phyloP scores from a whole-genome alignment of 2,329 filamentous ascomycete species.

The Pseudogymnoascus sp. region DNA sequence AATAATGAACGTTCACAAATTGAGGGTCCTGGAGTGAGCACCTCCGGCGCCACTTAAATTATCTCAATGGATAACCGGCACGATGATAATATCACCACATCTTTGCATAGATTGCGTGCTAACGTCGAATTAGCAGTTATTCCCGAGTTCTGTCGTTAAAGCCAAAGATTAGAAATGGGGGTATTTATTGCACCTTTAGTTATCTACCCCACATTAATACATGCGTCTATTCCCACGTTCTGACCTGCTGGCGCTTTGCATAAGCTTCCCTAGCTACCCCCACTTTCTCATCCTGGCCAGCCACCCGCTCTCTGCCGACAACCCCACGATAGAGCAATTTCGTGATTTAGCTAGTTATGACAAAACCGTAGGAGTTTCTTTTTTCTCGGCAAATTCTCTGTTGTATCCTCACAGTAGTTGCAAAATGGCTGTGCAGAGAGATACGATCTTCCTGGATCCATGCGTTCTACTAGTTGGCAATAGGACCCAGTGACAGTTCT shows the following conservation, averaged over 20 bases:
- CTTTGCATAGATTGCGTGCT: slow-evolving; percentile 11
- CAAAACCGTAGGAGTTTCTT: not conserved
- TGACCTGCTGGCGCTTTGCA: not conserved
- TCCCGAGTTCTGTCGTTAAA: not conserved
- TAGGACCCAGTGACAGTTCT: not conserved
- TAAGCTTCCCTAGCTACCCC: not conserved
- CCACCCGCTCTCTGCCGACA: not conserved
- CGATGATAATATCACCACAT: not conserved
- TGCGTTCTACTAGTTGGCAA: not conserved
- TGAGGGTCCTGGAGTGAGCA: not conserved
- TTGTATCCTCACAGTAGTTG: not conserved
- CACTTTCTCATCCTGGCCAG: not conserved
- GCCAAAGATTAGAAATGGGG: not conserved
- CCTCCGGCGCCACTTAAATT: not conserved
- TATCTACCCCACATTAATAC: not conserved
- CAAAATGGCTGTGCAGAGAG: not conserved
- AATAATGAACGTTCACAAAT: not conserved
- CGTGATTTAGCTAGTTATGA: not conserved
- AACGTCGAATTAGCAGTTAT: not conserved
- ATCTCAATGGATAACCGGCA: slow-evolving; percentile 9
- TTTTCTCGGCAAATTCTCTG: not conserved
- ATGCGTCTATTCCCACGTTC: not conserved
- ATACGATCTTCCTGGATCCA: not conserved
- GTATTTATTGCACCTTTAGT: not conserved
- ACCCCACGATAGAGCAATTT: not conserved